phyloP scores from a whole-genome alignment of 768 basidiomycete species.

The Mrakia gelida region DNA sequence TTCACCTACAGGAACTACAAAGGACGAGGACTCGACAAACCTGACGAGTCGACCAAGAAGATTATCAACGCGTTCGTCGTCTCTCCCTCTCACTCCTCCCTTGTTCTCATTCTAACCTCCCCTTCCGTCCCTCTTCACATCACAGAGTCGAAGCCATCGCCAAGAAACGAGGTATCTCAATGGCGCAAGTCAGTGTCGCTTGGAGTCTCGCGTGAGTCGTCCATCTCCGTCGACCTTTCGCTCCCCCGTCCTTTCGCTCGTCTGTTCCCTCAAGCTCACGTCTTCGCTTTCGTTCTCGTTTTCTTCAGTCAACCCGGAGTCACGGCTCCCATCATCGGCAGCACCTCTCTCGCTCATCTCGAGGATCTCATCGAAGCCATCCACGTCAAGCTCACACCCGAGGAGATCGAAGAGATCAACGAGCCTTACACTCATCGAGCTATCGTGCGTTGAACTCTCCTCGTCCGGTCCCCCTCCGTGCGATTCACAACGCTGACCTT shows the following conservation, averaged over 20 bases:
- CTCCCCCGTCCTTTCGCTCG: conserved; percentile 45
- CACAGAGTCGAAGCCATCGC: conserved; percentile 55
- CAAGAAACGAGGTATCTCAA: conserved; percentile 52
- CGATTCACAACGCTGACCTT: no score
- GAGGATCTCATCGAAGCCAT: conserved; percentile 51
- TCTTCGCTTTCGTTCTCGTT: conserved; percentile 50
- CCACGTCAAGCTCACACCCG: conserved; percentile 53
- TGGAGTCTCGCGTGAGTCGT: conserved; percentile 57
- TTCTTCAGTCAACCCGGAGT: conserved; percentile 44
- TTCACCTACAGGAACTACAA: conserved; percentile 4
- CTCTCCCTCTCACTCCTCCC: conserved; percentile 32
- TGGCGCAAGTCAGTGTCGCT: conserved; percentile 56
- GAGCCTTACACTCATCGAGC: conserved; percentile 56
- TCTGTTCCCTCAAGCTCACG: neutral
- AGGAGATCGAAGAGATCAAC: conserved; percentile 58
- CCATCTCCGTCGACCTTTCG: conserved; percentile 49
- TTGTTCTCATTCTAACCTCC: conserved; percentile 25
- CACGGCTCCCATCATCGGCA: conserved; percentile 59
- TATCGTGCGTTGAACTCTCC: no score
- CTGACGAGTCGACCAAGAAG: conserved; percentile 40
- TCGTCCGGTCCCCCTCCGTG: no score
- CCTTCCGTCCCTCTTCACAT: conserved; percentile 33
- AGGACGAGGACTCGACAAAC: neutral
- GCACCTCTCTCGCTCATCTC: conserved; percentile 54
- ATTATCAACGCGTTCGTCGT: conserved; percentile 35